Conservation (phyloP, 129 eudicot genomes). For the Ambrosia artemisiifolia region DNA sequence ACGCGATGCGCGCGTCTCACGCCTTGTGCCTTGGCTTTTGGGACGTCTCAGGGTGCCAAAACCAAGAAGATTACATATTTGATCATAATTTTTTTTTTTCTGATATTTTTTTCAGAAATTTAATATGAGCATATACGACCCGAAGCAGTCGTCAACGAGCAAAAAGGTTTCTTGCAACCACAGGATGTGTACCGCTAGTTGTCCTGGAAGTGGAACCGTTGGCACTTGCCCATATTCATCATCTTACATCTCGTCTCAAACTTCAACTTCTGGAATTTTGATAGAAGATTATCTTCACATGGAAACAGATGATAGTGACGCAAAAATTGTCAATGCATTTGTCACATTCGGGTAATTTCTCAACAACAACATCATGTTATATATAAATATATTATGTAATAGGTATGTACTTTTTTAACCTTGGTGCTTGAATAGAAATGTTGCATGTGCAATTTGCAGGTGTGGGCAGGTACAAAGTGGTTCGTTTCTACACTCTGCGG, state of each 20-base stretch:
- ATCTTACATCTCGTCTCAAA: constrained; percentile 78
- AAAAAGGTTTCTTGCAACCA: constrained; percentile 66
- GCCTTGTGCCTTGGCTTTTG: too few relatives aligned
- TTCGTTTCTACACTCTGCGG: constrained; percentile 73
- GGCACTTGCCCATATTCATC: constrained; percentile 68
- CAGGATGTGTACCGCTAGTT: constrained; percentile 50
- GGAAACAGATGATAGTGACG: constrained; percentile 46
- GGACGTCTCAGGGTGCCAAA: too few relatives aligned
- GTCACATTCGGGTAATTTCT: constrained; percentile 77
- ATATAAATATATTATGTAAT: not conserved
- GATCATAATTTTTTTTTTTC: not conserved
- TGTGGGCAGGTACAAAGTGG: constrained; percentile 93
- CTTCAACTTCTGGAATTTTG: constrained; percentile 85
- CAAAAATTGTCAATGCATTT: constrained; percentile 45
- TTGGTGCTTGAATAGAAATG: not conserved
- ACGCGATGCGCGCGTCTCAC: too few relatives aligned
- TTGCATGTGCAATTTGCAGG: constrained; percentile 35
- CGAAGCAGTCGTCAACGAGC: constrained; percentile 70
- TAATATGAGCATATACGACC: constrained; percentile 72
- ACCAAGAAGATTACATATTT: not conserved
- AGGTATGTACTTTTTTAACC: not conserved
- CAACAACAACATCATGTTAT: constrained; percentile 2
- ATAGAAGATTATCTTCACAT: constrained; percentile 78
- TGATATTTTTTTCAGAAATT: constrained; percentile 40
- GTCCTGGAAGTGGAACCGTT: constrained; percentile 41